These are phyloP conservation scores for Pseudogymnoascus sp. DNA, from an alignment of 2,329 filamentous ascomycete species.

Conservation along the genomic window DNA sequence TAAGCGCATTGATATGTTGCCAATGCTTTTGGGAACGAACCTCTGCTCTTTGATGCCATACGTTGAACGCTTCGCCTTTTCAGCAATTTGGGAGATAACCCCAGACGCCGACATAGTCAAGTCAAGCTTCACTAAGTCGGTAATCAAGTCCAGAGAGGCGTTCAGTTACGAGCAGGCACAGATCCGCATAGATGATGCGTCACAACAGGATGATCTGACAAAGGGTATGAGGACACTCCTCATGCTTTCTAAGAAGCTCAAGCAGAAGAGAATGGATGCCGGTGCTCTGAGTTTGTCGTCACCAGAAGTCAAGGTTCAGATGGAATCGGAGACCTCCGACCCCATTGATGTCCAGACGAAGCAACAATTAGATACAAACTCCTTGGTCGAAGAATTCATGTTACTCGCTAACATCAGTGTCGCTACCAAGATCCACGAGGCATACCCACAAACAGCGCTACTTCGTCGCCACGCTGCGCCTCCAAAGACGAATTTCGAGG, in stretches of 20 bases:
- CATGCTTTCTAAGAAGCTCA: conserved; percentile 83
- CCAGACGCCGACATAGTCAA: conserved; percentile 76
- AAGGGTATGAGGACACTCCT: conserved; percentile 81
- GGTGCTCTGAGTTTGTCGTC: conserved; percentile 92
- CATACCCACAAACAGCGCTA: conserved; percentile 91
- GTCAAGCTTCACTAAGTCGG: conserved; percentile 90
- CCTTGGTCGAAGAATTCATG: conserved; percentile 98
- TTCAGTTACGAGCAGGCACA: conserved; percentile 98
- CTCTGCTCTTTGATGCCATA: conserved; percentile 95
- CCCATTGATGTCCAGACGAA: conserved; percentile 96
- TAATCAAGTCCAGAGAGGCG: conserved; percentile 91
- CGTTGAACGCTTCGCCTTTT: conserved; percentile 88
- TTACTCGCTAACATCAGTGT: conserved; percentile 95
- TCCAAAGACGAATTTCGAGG: conserved; percentile 93
- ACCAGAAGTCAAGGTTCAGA: conserved; percentile 94
- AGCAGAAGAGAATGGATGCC: conserved; percentile 91
- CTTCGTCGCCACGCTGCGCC: conserved; percentile 87
- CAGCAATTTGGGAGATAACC: conserved; percentile 81
- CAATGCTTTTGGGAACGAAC: conserved; percentile 90
- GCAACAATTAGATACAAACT: conserved; percentile 88
- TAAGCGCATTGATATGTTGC: conserved; percentile 99
- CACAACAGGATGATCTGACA: conserved; percentile 83
- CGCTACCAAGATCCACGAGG: conserved; percentile 78
- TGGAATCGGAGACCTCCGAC: conserved; percentile 91
- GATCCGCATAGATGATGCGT: conserved; percentile 80